Evolutionary conservation across 176 grass and related monocot species (phyloP), one percentile per base, ranked within the genome.

Genomic region (Oryza officinalis): DNA sequence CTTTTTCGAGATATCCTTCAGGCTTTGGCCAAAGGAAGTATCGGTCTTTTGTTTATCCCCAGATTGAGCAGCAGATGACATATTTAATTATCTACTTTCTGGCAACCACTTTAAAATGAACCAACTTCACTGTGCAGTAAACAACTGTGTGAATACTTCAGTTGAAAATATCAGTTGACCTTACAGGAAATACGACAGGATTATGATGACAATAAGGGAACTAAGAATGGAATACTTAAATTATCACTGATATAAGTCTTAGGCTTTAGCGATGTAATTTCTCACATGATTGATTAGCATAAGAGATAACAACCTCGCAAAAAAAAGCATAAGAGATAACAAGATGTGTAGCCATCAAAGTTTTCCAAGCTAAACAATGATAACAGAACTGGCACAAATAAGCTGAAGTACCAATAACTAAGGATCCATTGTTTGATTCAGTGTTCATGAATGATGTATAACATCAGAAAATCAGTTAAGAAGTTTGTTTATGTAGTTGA

Each of bases 1-100:
- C 31, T 71, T 92, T 46, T 85, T 68, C 41, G 57, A 85, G 31
- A 81, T 81, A 41, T 95, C 77, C 38, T 78, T 70, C 87, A 92
- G 93, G 79, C 83, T 92, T 84, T 86, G 67, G 47, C 82, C 63
- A 78, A 95, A 95, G 46, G 89, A 95, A 59, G 93, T 98, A 75
- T 82, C 95, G 46, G 82, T 90, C 81, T 92, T 93, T 72, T 82
- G 79, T 70, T 88, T 83, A 67, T 94, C 78, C 78, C 87, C 86
- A 75, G 94, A 85, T 66, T 67, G 87, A 2, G 63, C 81, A 79
- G 82, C 46, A 59, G 89, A 77, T 69, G 67, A 31, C 84, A 86
- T 85, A 46, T 83, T 75, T 77, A 98, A 78, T 85, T 93, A 89
- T 77, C 93, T 95, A 60, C 93, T 93, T 86, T 95, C 91, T 80